Evolutionary conservation across 257 asterid genomes (phyloP).

Genomic region (Solanum corneliomulleri): DNA sequence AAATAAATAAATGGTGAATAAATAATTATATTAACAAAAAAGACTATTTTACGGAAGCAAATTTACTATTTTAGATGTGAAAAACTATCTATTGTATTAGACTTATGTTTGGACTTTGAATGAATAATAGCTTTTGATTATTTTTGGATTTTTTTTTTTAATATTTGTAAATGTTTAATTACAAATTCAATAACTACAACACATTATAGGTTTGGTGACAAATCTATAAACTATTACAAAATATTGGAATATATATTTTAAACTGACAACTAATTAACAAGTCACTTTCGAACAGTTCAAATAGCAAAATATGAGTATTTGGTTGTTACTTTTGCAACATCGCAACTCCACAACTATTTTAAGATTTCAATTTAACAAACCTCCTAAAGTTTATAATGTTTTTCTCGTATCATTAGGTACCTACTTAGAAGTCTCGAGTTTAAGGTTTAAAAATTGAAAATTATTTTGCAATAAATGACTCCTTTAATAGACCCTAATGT

Average conservation of each 20-base stretch:
- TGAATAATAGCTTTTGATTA: background rate
- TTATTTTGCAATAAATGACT: background rate
- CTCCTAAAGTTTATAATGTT: background rate
- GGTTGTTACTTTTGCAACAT: background rate
- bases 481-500: background rate
- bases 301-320: background rate
- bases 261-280: background rate
- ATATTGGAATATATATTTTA: background rate
- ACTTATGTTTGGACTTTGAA: background rate
- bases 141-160: background rate
- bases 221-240: background rate
- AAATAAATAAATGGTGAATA: too few species aligned
- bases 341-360: background rate
- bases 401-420: background rate
- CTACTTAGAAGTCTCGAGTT: background rate
- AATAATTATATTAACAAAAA: background rate
- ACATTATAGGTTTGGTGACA: background rate
- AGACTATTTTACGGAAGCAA: rapidly evolving
- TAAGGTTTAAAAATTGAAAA: background rate
- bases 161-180: background rate
- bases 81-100: background rate
- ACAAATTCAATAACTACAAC: background rate
- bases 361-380: background rate
- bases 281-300: background rate
- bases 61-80: background rate